Base-by-base conservation (phyloP, 164 flowering plant species). In the Paratinospora sagittata region DNA sequence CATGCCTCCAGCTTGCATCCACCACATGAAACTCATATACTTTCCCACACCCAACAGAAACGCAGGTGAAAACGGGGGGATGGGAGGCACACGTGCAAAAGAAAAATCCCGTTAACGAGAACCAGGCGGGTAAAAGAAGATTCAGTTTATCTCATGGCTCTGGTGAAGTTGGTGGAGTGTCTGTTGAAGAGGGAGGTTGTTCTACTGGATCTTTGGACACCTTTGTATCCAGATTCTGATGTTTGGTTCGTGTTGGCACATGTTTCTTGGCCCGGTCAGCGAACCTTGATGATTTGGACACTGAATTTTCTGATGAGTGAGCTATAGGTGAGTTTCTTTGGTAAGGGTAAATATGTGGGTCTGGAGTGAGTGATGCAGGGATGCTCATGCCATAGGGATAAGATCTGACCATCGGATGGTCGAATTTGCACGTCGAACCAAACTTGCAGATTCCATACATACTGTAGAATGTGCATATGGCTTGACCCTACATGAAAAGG, bases 371-470 rank as follows among this genome's bases (percentile, higher is more conserved):
- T 12, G 78, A 49, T 66, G 82, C 36, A 10, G 83, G 86, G 27
- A 83, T 33, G 76, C 76, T 74, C 75, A 83, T 45, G 52, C 76
- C 47, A 39, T 83, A 84, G 75, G 73, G 78, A 57, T 81, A 79
- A 69, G 76, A 80, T 66, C 84, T 84, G 23, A 73, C 63, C 61
- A 81, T 6, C 0, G 93, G 93, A 74, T 90, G 97, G 74, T 89
- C 89, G 63, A 71, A 92, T 81, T 82, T 88, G 84, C 97, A 92
- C 10, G 82, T 72, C 16, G 91, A 82, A 10, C 97, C 97, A 66
- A 70, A 88, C 73, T 85, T 87, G 87, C 94, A 79, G 67, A 73
- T 73, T 61, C 82, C 82, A 70, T 76, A 74, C 71, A 68, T 52
- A 55, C 75, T 70, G 75, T 79, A 79, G 73, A 64, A 79, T 21